Conservation (phyloP, 345 rosid genomes). For the Combretum micranthum region DNA sequence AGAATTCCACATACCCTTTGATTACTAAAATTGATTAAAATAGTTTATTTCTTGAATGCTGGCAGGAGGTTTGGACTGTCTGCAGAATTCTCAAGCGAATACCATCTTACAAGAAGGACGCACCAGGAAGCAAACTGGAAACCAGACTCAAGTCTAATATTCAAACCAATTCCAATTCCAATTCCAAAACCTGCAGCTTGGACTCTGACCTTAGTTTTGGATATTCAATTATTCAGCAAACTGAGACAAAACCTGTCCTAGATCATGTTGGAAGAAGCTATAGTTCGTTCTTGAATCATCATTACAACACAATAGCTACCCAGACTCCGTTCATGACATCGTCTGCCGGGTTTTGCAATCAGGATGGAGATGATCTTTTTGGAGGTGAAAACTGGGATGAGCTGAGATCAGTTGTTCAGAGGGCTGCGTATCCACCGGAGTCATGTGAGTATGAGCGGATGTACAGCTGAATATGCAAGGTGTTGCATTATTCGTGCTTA, state of each 20-base stretch:
- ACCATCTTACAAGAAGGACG: constrained; percentile 7
- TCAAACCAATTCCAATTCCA: neutral
- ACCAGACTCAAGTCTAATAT: neutral
- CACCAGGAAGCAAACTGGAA: neutral
- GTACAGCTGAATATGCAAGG: neutral
- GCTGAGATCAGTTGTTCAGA: constrained; percentile 6
- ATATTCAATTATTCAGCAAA: constrained; percentile 5
- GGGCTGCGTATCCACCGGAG: neutral
- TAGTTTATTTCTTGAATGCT: neutral
- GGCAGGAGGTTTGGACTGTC: constrained; percentile 21
- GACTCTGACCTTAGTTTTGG: constrained; percentile 16
- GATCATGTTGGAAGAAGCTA: neutral
- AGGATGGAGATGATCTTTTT: constrained; percentile 8
- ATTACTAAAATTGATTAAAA: too few relatives aligned
- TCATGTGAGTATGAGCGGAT: too few relatives aligned
- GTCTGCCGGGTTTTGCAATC: constrained; percentile 1
- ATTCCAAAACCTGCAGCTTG: constrained; percentile 12
- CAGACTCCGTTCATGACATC: neutral
- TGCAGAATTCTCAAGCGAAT: constrained; percentile 17
- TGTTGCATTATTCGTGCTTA: too few relatives aligned
- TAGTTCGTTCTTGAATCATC: neutral
- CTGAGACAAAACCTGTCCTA: neutral
- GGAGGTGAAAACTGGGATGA: constrained; percentile 12
- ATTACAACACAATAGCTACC: neutral
- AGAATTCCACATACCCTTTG: too few relatives aligned